A percentile compares a stretch with the other conserved stretches of the same genome.
Conservation (phyloP, 805 yeast species). For the Metschnikowia corniflorae region DNA sequence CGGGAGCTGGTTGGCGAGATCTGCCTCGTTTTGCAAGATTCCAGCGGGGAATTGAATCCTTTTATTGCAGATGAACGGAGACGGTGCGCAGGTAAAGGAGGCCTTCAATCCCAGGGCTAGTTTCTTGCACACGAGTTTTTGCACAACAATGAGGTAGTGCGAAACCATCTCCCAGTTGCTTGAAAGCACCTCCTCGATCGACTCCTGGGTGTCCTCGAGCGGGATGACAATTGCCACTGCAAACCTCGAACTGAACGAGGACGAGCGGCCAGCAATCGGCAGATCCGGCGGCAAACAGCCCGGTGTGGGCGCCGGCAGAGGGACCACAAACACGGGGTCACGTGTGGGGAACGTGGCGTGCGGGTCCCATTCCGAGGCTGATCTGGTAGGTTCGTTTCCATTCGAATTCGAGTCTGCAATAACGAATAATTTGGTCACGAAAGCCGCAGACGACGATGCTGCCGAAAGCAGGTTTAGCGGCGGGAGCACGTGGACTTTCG, state of each 20-base stretch:
- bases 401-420: conserved; percentile 23
- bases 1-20: conserved; percentile 36
- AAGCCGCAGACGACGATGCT: conserved; percentile 31
- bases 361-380: conserved; percentile 39
- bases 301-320: neutral
- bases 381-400: conserved; percentile 3
- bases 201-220: conserved; percentile 26
- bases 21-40: conserved; percentile 42
- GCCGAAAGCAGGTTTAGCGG: conserved; percentile 30
- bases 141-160: conserved; percentile 37
- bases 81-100: conserved; percentile 13
- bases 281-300: neutral
- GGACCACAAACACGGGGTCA: conserved; percentile 17
- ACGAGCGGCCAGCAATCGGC: neutral
- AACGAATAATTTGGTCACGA: conserved; percentile 46
- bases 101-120: conserved; percentile 26
- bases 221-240: conserved; percentile 50
- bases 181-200: conserved; percentile 40
- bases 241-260: conserved; percentile 33
- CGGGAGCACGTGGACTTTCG: conserved; percentile 49
- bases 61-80: conserved; percentile 29
- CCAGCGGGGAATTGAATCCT: conserved; percentile 36
- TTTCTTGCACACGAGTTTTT: conserved; percentile 37
- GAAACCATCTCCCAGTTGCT: conserved; percentile 50
- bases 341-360: conserved; percentile 35